These are phyloP conservation scores for Malassezia yamatoensis DNA, from an alignment of 1,284 basidiomycete genomes.

Conservation along the genomic window DNA sequence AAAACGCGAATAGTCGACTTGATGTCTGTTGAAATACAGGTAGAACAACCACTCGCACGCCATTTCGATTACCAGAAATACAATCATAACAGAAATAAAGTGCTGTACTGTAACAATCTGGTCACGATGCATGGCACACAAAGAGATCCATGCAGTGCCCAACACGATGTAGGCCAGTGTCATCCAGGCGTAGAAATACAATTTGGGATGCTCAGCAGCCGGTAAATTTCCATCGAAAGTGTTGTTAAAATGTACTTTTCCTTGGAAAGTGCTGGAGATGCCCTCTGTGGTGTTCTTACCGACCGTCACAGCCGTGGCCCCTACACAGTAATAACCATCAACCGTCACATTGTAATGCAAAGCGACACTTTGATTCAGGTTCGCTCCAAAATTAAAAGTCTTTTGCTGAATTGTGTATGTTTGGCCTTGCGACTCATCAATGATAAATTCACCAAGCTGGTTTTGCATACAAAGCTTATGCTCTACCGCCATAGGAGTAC, in stretches of 20 bases:
- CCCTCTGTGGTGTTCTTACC: slow-evolving; percentile 30
- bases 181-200: slow-evolving; percentile 82
- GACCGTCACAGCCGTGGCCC: slow-evolving; percentile 55
- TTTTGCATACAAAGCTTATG: slow-evolving; percentile 24
- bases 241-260: slow-evolving; percentile 75
- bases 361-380: slow-evolving; percentile 7
- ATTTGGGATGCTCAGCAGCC: slow-evolving; percentile 95
- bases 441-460: slow-evolving; percentile 37
- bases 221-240: slow-evolving; percentile 78
- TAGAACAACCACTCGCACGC: slow-evolving; percentile 53
- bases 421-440: slow-evolving; percentile 22
- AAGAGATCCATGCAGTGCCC: slow-evolving; percentile 66
- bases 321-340: slow-evolving; percentile 91
- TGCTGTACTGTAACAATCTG: slow-evolving; percentile 60
- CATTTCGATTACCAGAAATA: slow-evolving; percentile 86
- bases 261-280: slow-evolving; percentile 67
- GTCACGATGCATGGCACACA: slow-evolving; percentile 69
- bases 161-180: slow-evolving; percentile 65
- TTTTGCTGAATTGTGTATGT: slow-evolving; percentile 21
- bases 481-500: slow-evolving; percentile 19
- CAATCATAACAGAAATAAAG: slow-evolving; percentile 84
- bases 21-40: slow-evolving; percentile 33
- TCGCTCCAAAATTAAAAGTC: slow-evolving; percentile 26
- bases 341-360: slow-evolving; percentile 63
- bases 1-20: slow-evolving; percentile 39